Base-by-base conservation (phyloP, 768 basidiomycete species). In the Mycena albidolilacea region DNA sequence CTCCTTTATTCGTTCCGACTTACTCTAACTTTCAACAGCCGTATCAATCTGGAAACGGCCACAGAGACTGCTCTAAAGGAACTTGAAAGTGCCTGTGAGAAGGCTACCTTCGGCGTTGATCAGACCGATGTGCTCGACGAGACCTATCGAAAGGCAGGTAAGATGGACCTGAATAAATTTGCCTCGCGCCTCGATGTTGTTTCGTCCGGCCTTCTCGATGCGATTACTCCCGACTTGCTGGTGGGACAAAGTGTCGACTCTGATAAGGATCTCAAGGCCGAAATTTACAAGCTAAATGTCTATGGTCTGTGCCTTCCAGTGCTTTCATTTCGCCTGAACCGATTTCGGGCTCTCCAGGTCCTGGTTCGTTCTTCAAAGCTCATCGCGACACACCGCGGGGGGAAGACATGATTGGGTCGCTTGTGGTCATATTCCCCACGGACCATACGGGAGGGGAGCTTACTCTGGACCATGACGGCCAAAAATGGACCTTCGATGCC, bases 201-300 rank as follows among this genome's bases (percentile, higher is more conserved):
- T 8, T 17, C 57, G 4, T 38, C 69, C 17, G 82, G 81, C 7
- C 48, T 83, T 2, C 35, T 84, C 14, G 78, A 81, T 35, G 50
- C 69, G 11, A 74, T 84, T 52, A 74, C 75, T 14, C 61, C 67
- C 1, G 62, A 71, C n/a, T 71, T 82, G 8, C 57, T 81, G 14
- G 64, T 78, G 19, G 77, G 80, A 17, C 71, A 75, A 3, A 64
- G 70, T 17, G 37, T 59, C 17, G 50, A 65, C 41, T 19, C 64
- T 2, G 69, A 77, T n/a, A 48, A 75, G 7, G 35, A 52, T 9
- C 77, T 87, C 38, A 71, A 55, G 11, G 74, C 78, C 0, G 85
- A 87, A 71, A 71, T 87, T 8, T 86, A 86, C 76, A 87, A 89
- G 71, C 77, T 88, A 64, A 86, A 87, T 58, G 82, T 88, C 1